Base-by-base conservation (phyloP, 805 yeast genomes). In the Myxozyma mucilagina region DNA sequence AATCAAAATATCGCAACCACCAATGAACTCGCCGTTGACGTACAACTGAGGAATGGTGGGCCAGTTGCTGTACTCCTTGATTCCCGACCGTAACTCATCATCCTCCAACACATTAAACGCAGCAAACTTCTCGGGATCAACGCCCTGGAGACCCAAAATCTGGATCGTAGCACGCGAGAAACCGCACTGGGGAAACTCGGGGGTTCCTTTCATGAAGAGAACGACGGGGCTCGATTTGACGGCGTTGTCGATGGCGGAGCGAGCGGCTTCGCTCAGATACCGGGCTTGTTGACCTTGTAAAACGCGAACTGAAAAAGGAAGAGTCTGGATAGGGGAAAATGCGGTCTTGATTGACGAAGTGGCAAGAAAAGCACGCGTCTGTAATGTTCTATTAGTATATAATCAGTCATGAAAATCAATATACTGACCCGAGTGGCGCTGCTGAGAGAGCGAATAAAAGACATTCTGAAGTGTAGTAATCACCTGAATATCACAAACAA, bases 31-130 rank as follows among this genome's bases (percentile, higher is more conserved):
- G 67, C 87, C 86, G 68, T 78, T 75, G 57, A 94, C 90, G 72
- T 92, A 94, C 47, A 94, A 81, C 76, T 94, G 99, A 14, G 99
- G 99, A 61, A 94, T 91, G 0, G 99, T 94, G 59, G 99, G 99
- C 99, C 99, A 94, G 67, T 89, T 87, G 68, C 93, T 85, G 76
- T 84, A 94, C 74, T 94, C 99, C 77, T 94, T 94, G 71, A 94
- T 90, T 36, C 98, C 99, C 51, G 89, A 86, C 76, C 99, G 88
- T 65, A 94, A 82, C 70, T 94, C 98, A 2, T 87, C 85, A 74
- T 94, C 99, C 75, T 94, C 98, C 67, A 94, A 79, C 0, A 94
- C 99, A 72, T 94, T 93, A 76, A 89, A 94, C 20, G 98, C 98
- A 44, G 98, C 97, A 78, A 94, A 94, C 76, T 94, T 93, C 32